phyloP scores from a whole-genome alignment of 2,329 filamentous ascomycete genomes.

The Phoma sp. region DNA sequence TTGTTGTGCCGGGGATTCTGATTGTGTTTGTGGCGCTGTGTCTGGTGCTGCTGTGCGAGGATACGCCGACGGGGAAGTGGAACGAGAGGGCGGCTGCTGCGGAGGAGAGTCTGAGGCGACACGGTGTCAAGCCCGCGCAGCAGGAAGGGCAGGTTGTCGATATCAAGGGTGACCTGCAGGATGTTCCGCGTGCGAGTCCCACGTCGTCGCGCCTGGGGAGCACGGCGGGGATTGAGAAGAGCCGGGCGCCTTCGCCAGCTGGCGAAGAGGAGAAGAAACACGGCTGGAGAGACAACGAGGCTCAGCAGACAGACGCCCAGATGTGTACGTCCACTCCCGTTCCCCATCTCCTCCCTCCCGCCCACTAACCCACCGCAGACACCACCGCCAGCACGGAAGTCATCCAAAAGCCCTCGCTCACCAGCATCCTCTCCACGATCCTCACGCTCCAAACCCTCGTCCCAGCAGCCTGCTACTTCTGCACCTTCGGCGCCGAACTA shows the following conservation, averaged over 20 bases:
- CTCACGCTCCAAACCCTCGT: slow-evolving; percentile 65
- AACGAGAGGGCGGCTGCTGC: slow-evolving; percentile 68
- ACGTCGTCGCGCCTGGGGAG: slow-evolving; percentile 6
- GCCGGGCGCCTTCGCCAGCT: background rate
- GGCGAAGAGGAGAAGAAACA: slow-evolving; percentile 32
- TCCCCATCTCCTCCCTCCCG: too few species aligned
- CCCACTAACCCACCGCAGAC: slow-evolving; percentile 30
- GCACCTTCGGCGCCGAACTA: slow-evolving; percentile 65
- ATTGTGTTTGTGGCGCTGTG: slow-evolving; percentile 68
- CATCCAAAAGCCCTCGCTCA: slow-evolving; percentile 64
- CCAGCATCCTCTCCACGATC: slow-evolving; percentile 66
- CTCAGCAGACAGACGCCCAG: slow-evolving; percentile 41
- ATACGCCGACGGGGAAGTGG: slow-evolving; percentile 84
- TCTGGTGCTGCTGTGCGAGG: slow-evolving; percentile 75
- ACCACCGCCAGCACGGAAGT: slow-evolving; percentile 65
- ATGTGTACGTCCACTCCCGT: slow-evolving; percentile 3
- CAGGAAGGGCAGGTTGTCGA: slow-evolving; percentile 10
- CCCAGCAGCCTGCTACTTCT: slow-evolving; percentile 62
- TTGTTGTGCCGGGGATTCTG: slow-evolving; percentile 79
- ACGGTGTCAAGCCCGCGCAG: background rate
- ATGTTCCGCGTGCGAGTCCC: slow-evolving; percentile 3
- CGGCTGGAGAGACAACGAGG: slow-evolving; percentile 35
- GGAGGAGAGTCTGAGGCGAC: slow-evolving; percentile 57
- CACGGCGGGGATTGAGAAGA: slow-evolving; percentile 8
- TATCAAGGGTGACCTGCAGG: slow-evolving; percentile 9